A percentile compares a stretch with the other conserved stretches of the same genome.
These are phyloP conservation scores for Boletus rubropictus DNA, from an alignment of 768 basidiomycete genomes.

Conservation along the genomic window DNA sequence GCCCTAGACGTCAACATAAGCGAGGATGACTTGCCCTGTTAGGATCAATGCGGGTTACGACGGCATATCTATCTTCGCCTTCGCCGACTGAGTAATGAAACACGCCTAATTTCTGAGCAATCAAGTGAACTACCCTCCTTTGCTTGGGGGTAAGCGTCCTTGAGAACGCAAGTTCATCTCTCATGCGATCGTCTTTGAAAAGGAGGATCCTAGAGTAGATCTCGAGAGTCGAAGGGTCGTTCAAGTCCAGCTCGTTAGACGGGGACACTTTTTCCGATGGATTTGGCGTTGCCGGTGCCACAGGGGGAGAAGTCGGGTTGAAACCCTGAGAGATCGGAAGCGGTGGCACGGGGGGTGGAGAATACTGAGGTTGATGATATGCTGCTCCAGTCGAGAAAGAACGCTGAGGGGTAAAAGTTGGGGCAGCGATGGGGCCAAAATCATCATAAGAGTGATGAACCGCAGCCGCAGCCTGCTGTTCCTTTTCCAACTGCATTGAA, in stretches of 20 bases:
- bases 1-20: conserved; percentile 14
- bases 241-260: conserved; percentile 81
- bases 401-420: conserved; percentile 64
- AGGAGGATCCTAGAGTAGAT: conserved; percentile 94
- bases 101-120: conserved; percentile 94
- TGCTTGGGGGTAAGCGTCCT: conserved; percentile 78
- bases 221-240: conserved; percentile 92
- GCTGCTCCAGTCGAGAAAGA: conserved; percentile 60
- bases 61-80: conserved; percentile 88
- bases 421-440: conserved; percentile 52
- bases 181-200: conserved; percentile 97
- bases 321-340: conserved; percentile 39
- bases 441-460: conserved; percentile 61
- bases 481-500: conserved; percentile 92
- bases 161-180: conserved; percentile 97
- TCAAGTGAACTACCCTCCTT: conserved; percentile 87
- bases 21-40: conserved; percentile 53
- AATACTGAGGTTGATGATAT: conserved; percentile 61
- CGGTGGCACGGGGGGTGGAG: conserved; percentile 47
- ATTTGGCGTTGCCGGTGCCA: conserved; percentile 55
- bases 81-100: conserved; percentile 92
- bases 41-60: conserved; percentile 87
- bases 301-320: conserved; percentile 45
- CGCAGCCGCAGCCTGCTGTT: conserved; percentile 39
- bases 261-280: conserved; percentile 57